These are phyloP conservation scores for Neurospora tetrasperma DNA, from an alignment of 495 filamentous ascomycete genomes.

Conservation along the genomic window DNA sequence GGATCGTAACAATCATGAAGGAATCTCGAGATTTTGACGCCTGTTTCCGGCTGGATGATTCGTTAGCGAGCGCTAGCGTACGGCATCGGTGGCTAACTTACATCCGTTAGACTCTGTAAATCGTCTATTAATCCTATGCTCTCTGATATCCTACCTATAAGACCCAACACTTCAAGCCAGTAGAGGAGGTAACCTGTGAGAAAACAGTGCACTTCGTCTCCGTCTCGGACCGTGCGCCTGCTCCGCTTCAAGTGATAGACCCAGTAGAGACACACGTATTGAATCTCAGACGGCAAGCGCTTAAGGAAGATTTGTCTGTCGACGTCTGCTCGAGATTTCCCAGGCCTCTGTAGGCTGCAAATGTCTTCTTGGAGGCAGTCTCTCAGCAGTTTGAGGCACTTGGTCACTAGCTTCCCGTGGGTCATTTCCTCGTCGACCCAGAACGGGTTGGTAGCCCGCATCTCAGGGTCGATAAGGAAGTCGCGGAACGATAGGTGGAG, in stretches of 20 bases:
- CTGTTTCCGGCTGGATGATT: constrained; percentile 3
- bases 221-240: constrained; percentile 12
- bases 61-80: not conserved
- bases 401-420: constrained; percentile 22
- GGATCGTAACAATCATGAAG: too few species aligned
- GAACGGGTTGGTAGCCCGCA: constrained; percentile 21
- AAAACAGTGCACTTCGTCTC: constrained; percentile 3
- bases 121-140: constrained; percentile 14
- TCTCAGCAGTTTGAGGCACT: constrained; percentile 28
- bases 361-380: constrained; percentile 27
- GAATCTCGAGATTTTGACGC: constrained; percentile 3
- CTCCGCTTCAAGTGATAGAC: constrained; percentile 33
- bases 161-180: constrained; percentile 20
- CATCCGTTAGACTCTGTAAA: constrained; percentile 10
- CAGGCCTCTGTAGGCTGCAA: constrained; percentile 26
- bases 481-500: constrained; percentile 45
- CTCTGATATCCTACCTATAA: constrained; percentile 25
- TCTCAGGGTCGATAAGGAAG: constrained; percentile 33
- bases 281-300: constrained; percentile 18
- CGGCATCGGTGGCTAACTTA: constrained; percentile 4
- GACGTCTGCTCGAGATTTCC: constrained; percentile 13
- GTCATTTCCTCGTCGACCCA: constrained; percentile 29
- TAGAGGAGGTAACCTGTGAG: constrained; percentile 17
- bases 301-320: constrained; percentile 12
- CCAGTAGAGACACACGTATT: constrained; percentile 36